phyloP scores from a whole-genome alignment of 2,329 filamentous ascomycete species.

The Ophiostoma perfectum region DNA sequence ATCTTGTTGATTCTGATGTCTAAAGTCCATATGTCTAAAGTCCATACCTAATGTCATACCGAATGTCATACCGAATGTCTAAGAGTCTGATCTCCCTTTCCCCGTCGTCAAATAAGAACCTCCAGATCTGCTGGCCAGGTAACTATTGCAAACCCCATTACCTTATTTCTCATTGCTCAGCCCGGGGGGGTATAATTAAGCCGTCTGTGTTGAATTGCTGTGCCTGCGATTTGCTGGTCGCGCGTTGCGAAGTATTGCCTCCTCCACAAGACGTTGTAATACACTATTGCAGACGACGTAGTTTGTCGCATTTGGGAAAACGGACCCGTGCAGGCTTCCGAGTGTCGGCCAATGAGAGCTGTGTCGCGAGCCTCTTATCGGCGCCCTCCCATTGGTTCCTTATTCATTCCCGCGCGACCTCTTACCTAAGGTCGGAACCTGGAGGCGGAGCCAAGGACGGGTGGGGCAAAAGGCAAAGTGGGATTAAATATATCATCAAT shows the following conservation, averaged over 20 bases:
- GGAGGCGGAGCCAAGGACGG: constrained; percentile 16
- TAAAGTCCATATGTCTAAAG: too few species aligned
- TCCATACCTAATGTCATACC: too few species aligned
- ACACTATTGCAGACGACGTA: neutral
- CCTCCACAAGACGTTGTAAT: neutral
- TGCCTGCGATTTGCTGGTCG: neutral
- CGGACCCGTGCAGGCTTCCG: neutral
- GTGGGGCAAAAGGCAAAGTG: constrained; percentile 1
- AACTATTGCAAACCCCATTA: neutral
- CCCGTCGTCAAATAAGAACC: neutral
- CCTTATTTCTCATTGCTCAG: neutral
- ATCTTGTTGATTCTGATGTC: neutral
- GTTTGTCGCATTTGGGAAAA: neutral
- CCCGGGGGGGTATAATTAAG: neutral
- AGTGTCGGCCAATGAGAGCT: constrained; percentile 21
- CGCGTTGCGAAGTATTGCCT: too few species aligned
- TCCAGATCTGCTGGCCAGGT: neutral
- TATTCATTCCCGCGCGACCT: constrained; percentile 21
- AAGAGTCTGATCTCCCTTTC: neutral
- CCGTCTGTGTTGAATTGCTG: neutral
- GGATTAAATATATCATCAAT: neutral
- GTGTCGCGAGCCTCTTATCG: constrained; percentile 23
- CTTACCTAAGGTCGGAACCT: constrained; percentile 23
- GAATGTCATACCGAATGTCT: too few species aligned
- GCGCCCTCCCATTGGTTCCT: constrained; percentile 21